Evolutionary conservation across 768 basidiomycete genomes (phyloP), one percentile per base, ranked within the genome.

Genomic region (Lentinula sp.): DNA sequence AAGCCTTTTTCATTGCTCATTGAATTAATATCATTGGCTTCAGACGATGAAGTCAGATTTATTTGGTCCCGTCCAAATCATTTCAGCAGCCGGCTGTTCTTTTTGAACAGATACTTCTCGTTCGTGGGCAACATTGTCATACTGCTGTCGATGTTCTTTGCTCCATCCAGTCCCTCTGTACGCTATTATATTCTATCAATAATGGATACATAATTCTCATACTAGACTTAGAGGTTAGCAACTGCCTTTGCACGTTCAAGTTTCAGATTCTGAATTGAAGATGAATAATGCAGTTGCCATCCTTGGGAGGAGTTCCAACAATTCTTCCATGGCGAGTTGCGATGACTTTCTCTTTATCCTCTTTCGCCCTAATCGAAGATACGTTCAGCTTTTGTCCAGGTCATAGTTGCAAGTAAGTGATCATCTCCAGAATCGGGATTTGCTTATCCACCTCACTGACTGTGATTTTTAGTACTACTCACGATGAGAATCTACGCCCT

Each of bases 91-190:
- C 11, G 53, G 5, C 16, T 54, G 10, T 54, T 54, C 34, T 40
- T 54, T 8, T 0, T 54, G 53, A 54, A 54, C 37, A 37, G 53
- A 54, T 54, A 54, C n/a, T 54, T 54, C 13, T 54, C 53, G 5
- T 54, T 54, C 21, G 15, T 54, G 34, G 53, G 53, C 34, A 54
- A 54, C 21, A 54, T 54, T 39, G 34, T 54, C 2, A 54, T 54
- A 54, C 18, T 54, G n/a, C 53, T 54, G n/a, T 54, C 53, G 32
- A 54, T 54, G 53, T 54, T 54, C 34, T 37, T 54, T 13, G 53
- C 34, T 40, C 53, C 53, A 21, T 35, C 53, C 18, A 18, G 37
- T 21, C 34, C 15, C 6, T 54, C 53, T 54, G 53, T 54, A 54
- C 15, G 53, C 9, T 11, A 0, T 21, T 10, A 3, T 35, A 7